Conservation (phyloP, 148 eudicot genomes). For the Vaccinium darrowii region DNA sequence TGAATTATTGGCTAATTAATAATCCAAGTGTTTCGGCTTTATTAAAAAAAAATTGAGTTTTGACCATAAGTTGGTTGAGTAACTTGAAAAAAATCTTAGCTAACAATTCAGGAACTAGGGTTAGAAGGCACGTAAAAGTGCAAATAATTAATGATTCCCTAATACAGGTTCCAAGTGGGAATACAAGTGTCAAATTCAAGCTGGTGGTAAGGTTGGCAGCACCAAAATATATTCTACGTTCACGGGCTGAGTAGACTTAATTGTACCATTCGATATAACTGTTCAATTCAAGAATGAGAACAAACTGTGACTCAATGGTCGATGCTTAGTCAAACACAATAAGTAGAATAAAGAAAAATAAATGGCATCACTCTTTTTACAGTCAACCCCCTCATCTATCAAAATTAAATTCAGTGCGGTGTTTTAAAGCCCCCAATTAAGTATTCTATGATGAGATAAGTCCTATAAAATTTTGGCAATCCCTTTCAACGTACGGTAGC, state of each 20-base stretch:
- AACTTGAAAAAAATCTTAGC: too few species aligned
- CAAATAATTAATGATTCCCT: too few species aligned
- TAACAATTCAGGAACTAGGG: too few species aligned
- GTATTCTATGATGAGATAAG: background rate
- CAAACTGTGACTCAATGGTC: too few species aligned
- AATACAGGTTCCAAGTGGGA: background rate
- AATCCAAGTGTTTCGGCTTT: too few species aligned
- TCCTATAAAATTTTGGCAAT: background rate
- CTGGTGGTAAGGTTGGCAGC: background rate
- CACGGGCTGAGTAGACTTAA: background rate
- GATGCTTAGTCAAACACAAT: too few species aligned
- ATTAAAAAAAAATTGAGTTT: too few species aligned
- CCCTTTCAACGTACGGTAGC: background rate
- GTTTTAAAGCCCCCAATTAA: background rate
- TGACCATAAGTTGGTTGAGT: too few species aligned
- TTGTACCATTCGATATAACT: background rate
- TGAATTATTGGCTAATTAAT: too few species aligned
- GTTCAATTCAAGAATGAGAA: background rate
- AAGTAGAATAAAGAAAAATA: background rate
- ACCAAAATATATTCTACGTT: background rate
- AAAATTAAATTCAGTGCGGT: background rate
- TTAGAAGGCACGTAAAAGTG: too few species aligned
- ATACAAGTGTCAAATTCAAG: background rate
- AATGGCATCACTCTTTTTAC: background rate
- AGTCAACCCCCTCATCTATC: background rate